phyloP scores from a whole-genome alignment of 306 rosid species.

The Inga oerstediana region DNA sequence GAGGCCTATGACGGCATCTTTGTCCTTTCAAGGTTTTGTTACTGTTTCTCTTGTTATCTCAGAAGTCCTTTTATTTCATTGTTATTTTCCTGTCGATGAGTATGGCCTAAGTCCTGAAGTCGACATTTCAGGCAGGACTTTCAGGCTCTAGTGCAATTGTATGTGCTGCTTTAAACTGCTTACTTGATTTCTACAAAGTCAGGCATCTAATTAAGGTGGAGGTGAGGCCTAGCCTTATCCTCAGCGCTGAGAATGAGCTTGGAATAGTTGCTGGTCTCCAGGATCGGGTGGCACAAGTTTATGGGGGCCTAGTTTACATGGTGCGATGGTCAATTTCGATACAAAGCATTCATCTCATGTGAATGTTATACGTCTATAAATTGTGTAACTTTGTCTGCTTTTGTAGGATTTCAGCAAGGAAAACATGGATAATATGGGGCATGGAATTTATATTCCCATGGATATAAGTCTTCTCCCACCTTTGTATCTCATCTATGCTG shows the following conservation, averaged over 20 bases:
- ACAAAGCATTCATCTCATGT: not conserved
- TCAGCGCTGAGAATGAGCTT: conserved; percentile 78
- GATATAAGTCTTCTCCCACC: conserved; percentile 81
- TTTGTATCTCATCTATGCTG: conserved; percentile 73
- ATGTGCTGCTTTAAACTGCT: conserved; percentile 84
- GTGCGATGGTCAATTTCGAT: conserved; percentile 37
- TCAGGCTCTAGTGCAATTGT: conserved; percentile 96
- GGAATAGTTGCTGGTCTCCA: conserved; percentile 99
- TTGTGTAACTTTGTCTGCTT: conserved; percentile 4
- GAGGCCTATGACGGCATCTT: not conserved
- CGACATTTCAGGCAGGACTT: conserved; percentile 77
- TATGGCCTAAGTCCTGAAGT: conserved; percentile 31
- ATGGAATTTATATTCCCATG: conserved; percentile 80
- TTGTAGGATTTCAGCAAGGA: conserved; percentile 81
- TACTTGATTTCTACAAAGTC: conserved; percentile 78
- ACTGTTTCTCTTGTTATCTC: not conserved
- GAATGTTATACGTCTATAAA: not conserved
- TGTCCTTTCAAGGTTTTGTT: not conserved
- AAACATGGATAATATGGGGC: conserved; percentile 69
- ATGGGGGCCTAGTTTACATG: conserved; percentile 90
- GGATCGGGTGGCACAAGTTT: conserved; percentile 91
- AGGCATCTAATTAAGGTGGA: conserved; percentile 72
- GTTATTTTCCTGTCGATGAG: not conserved
- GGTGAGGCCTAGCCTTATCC: conserved; percentile 78
- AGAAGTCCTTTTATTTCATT: not conserved